phyloP scores from a whole-genome alignment of 2,329 filamentous ascomycete genomes.

The Pleomassaria siparia region DNA sequence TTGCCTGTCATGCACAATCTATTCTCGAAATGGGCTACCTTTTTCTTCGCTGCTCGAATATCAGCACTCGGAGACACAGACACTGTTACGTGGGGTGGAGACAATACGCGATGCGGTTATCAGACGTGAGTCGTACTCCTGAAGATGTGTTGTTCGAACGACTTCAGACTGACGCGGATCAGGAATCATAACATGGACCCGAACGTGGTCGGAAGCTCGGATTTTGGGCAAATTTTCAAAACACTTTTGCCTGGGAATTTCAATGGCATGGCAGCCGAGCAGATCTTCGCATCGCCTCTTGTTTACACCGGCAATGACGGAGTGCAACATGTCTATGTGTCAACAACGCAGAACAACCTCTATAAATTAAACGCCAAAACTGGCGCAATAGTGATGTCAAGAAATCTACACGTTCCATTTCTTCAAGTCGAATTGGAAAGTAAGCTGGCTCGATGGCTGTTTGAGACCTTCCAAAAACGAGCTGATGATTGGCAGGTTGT shows the following conservation, averaged over 20 bases:
- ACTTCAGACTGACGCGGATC: background rate
- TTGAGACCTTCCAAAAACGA: background rate
- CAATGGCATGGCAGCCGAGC: slow-evolving; percentile 49
- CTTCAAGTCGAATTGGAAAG: slow-evolving; percentile 49
- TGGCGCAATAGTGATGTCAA: slow-evolving; percentile 51
- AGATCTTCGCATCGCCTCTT: slow-evolving; percentile 56
- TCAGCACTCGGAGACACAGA: slow-evolving; percentile 43
- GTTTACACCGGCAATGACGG: slow-evolving; percentile 55
- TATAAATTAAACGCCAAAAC: slow-evolving; percentile 60
- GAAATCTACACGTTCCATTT: slow-evolving; percentile 55
- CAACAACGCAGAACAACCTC: slow-evolving; percentile 61
- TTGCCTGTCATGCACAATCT: background rate
- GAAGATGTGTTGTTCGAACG: background rate
- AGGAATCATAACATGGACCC: slow-evolving; percentile 66
- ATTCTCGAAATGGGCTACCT: background rate
- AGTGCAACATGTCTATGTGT: slow-evolving; percentile 57
- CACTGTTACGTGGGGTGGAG: slow-evolving; percentile 63
- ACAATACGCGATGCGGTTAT: slow-evolving; percentile 57
- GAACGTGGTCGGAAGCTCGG: slow-evolving; percentile 55
- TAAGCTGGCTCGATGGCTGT: slow-evolving; percentile 3
- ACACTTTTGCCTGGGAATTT: slow-evolving; percentile 56
- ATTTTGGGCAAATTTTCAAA: slow-evolving; percentile 60
- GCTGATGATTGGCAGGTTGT: slow-evolving; percentile 29
- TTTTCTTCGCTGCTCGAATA: slow-evolving; percentile 4
- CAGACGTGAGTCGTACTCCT: slow-evolving; percentile 46